Evolutionary conservation across 352 stramenopile species (phyloP), one percentile per base, ranked within the genome.

Genomic region (Pythium scleroteichum): DNA sequence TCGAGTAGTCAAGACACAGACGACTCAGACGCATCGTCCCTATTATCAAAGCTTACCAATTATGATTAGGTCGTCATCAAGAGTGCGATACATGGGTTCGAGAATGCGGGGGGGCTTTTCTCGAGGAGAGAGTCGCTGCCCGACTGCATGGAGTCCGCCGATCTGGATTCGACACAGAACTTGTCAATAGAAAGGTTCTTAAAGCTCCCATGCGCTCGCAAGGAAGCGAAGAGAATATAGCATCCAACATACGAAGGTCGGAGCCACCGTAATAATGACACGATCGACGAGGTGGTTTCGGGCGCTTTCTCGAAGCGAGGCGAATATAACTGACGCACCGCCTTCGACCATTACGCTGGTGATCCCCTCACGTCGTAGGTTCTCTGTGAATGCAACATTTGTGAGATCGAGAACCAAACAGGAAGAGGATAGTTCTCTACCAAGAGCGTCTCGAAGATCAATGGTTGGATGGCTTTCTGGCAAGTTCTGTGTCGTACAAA

Each of bases 321-420:
- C 70, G n/a, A 81, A 80, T 24, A 96, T 75, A 46, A 96, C 86
- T 3, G 76, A 62, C 1, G 85, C 76, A 10, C 87, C 87, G 20
- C 87, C 87, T 75, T 96, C 87, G 16, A 96, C 64, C 87, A 95
- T 96, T 24, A 95, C 53, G 44, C 76, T 92, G 5, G 54, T 38
- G 44, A 95, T 67, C 0, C 78, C 82, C 49, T 73, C 63, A 13
- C 59, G 69, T 12, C 81, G 52, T 0, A 78, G 55, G 24, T 9
- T 40, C 6, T 50, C 55, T 64, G 26, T n/a, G 12, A 26, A 50
- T 22, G 8, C 29, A n/a, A 0, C 22, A 0, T 48, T 3, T 20
- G 20, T 27, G 27, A 54, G 26, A 27, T 29, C 4, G 19, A 38
- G 26, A 19, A 23, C 42, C 8, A 8, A 12, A 7, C 2, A 22